Base-by-base conservation (phyloP, 116 monocot species). In the Zostera marina region DNA sequence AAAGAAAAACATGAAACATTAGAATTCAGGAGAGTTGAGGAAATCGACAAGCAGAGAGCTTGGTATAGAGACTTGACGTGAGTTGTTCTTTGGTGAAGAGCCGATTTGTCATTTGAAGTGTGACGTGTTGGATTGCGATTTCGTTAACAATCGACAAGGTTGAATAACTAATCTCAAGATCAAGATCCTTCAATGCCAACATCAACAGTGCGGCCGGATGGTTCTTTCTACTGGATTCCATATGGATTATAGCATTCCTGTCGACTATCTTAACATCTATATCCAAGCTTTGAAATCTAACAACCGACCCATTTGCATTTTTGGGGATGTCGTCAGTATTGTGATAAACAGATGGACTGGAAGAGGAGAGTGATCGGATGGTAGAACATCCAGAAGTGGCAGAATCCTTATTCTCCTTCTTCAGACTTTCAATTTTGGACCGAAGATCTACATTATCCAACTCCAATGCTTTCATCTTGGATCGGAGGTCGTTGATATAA, bases 401-500 rank as follows among this genome's bases (percentile, higher is more conserved):
- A 32, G 4, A 32, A 1, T 32, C 32, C 32, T 4, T 26, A 4
- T 4, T 26, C 26, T 32, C 1, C 32, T 32, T 1, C 32, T 45
- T 74, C 62, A 11, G 1, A 32, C 0, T 32, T 32, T 32, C 32
- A 0, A 32, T 32, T 32, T 32, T 32, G 32, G n/a, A 1, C 43
- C 49, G 39, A 3, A 78, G 60, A 22, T 8, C 53, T 58, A 81
- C 78, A 21, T 81, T 89, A n/a, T 84, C 84, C n/a, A 44, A 42
- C 53, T 84, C 81, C 21, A 81, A 8, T 3, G 44, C 3, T 26
- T 81, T 59, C 1, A 79, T 1, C 65, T 73, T 78, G 4, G 69
- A 41, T 7, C 77, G 52, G 11, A 91, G 72, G 52, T 91, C 85
- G 42, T 82, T 91, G 70, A 91, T 91, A 70, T 85, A 85, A 9